phyloP scores from a whole-genome alignment of 495 filamentous ascomycete species.

The Alectoria sarmentosa region DNA sequence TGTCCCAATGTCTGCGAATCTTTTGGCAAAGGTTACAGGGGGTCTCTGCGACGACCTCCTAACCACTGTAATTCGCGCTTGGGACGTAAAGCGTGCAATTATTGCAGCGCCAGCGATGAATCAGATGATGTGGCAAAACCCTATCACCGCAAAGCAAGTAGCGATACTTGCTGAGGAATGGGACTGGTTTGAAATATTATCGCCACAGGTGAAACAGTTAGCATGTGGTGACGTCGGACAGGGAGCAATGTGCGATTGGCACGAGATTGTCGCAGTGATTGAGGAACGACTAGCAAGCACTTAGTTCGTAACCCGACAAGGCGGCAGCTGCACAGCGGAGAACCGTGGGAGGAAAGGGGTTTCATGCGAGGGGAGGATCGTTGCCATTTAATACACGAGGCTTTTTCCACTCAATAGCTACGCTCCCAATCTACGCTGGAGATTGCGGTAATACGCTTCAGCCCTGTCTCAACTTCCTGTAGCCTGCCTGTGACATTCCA shows the following conservation, averaged over 20 bases:
- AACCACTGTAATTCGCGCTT: constrained; percentile 66
- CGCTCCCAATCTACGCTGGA: background rate
- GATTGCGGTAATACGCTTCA: too few relatives aligned
- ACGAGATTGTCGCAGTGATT: constrained; percentile 55
- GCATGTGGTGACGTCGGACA: constrained; percentile 74
- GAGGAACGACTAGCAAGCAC: constrained; percentile 33
- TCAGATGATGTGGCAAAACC: background rate
- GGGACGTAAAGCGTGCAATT: constrained; percentile 57
- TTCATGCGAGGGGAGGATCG: background rate
- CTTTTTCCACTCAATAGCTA: background rate
- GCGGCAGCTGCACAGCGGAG: background rate
- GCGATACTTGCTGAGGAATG: background rate
- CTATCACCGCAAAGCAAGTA: background rate
- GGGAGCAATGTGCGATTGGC: constrained; percentile 73
- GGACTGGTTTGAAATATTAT: constrained; percentile 70
- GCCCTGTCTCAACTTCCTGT: background rate
- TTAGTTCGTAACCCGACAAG: background rate
- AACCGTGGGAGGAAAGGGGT: background rate
- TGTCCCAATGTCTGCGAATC: constrained; percentile 71
- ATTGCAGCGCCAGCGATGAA: background rate
- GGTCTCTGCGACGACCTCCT: constrained; percentile 64
- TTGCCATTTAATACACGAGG: background rate
- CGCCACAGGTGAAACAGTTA: constrained; percentile 60
- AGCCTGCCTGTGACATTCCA: background rate
- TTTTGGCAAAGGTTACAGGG: constrained; percentile 65